Evolutionary conservation across 805 yeast species (phyloP), one percentile per base, ranked within the genome.

Genomic region (Aciculoconidium aculeatum): DNA sequence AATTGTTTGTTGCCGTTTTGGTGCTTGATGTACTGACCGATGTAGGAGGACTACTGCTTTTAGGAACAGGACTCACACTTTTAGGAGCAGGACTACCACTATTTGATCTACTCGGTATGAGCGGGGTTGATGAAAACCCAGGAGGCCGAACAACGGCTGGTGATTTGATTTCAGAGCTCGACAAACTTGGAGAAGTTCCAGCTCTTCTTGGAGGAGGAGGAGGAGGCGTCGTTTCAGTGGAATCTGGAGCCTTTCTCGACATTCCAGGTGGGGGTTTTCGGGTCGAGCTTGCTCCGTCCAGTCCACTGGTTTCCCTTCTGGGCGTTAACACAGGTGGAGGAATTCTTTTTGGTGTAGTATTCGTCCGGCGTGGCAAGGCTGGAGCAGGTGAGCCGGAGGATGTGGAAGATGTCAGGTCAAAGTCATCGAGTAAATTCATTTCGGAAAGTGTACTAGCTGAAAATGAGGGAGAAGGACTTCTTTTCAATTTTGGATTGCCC

Each of bases 121-220:
- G 53, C 1, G 68, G 68, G 1, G 64, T 46, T 1, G 62, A 36
- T 3, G 62, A 43, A 30, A 62, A 62, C 2, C 61, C 68, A 24
- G 55, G n/a, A n/a, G n/a, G n/a, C n/a, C n/a, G n/a, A n/a, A n/a
- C n/a, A n/a, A n/a, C n/a, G n/a, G n/a, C 37, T 7, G 63, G 63
- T 4, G 35, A 37, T 11, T 38, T 41, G 11, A 44, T 28, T 2
- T 45, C n/a, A 11, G 30, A 8, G 8, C 9, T 42, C 4, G 40
- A 27, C 8, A 42, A 33, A 7, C 31, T 35, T 7, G 43, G 27
- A 15, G 37, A 28, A 7, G 39, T 31, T 2, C 35, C 36, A 3
- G 41, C 31, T 15, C 29, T 44, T 23, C 55, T 42, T 11, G 46
- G 29, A 4, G 46, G 47, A 23, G 57, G 55, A 35, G 51, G 28